Conservation (phyloP, 441 rosid genomes). For the Isatis lusitanica region DNA sequence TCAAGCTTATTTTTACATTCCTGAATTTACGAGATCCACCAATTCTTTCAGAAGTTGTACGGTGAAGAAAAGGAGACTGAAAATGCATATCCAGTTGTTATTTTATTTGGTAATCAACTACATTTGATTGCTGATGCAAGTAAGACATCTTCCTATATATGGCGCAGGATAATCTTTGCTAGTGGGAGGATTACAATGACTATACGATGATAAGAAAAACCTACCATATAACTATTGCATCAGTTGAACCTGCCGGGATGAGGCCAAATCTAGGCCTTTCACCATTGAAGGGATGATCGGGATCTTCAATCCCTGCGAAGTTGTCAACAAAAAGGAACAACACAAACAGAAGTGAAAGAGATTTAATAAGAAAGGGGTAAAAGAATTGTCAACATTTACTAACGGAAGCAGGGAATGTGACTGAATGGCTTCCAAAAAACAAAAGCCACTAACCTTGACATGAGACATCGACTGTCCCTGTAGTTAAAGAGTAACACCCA, state of each 20-base stretch:
- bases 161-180: neutral
- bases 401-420: neutral
- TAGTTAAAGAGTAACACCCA: constrained; percentile 21
- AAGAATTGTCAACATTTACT: neutral
- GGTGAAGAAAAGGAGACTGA: neutral
- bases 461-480: constrained; percentile 48
- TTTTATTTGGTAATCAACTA: neutral
- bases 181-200: constrained; percentile 1
- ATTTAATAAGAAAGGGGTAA: neutral
- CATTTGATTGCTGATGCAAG: neutral
- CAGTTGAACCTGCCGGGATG: constrained; percentile 94
- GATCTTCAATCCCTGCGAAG: constrained; percentile 44
- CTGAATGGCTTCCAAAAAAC: constrained; percentile 13
- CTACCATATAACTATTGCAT: constrained; percentile 88
- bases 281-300: constrained; percentile 44
- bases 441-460: constrained; percentile 46
- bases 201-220: constrained; percentile 11
- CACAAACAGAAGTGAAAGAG: neutral
- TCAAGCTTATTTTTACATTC: neutral
- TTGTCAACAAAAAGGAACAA: constrained; percentile 31
- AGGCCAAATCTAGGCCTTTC: constrained; percentile 72
- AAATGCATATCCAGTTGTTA: constrained; percentile 5
- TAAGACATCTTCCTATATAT: neutral
- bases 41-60: neutral
- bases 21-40: neutral